Conservation (phyloP, 495 filamentous ascomycete species). For the Saxophila tyrrhenica region DNA sequence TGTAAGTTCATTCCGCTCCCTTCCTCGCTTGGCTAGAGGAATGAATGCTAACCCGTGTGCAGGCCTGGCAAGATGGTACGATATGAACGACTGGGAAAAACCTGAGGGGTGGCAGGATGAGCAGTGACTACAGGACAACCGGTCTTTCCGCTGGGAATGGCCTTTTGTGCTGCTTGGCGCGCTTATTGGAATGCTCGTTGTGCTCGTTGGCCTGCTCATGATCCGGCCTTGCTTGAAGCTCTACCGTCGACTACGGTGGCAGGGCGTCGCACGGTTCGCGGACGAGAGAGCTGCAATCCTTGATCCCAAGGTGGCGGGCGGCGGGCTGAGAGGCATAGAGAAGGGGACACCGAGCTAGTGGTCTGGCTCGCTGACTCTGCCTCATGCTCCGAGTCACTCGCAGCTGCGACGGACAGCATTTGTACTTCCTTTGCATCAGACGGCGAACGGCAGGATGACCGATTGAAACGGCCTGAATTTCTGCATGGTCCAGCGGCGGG, state of each 20-base stretch:
- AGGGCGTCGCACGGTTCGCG: slow-evolving; percentile 73
- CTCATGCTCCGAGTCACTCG: neutral
- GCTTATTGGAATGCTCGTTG: neutral
- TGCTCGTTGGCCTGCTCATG: neutral
- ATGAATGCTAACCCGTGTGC: neutral
- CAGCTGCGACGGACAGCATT: too few species aligned
- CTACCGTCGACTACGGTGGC: slow-evolving; percentile 61
- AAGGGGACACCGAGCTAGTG: neutral
- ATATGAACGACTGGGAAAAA: slow-evolving; percentile 64
- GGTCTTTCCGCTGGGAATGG: neutral
- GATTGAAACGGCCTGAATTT: too few species aligned
- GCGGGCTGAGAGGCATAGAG: neutral
- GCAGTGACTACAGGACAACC: neutral
- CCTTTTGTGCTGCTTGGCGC: neutral
- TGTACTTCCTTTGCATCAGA: too few species aligned
- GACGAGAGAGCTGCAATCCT: slow-evolving; percentile 43
- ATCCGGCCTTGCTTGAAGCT: slow-evolving; percentile 1
- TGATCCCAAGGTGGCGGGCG: too few species aligned
- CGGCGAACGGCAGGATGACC: too few species aligned
- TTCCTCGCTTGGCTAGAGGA: neutral
- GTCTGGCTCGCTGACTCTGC: neutral
- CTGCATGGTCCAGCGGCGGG: neutral
- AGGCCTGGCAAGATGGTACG: slow-evolving; percentile 74
- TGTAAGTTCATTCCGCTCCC: slow-evolving; percentile 48
- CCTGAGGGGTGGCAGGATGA: slow-evolving; percentile 31